Conservation (phyloP, 345 rosid genomes). For the Eucalyptus brandiana region DNA sequence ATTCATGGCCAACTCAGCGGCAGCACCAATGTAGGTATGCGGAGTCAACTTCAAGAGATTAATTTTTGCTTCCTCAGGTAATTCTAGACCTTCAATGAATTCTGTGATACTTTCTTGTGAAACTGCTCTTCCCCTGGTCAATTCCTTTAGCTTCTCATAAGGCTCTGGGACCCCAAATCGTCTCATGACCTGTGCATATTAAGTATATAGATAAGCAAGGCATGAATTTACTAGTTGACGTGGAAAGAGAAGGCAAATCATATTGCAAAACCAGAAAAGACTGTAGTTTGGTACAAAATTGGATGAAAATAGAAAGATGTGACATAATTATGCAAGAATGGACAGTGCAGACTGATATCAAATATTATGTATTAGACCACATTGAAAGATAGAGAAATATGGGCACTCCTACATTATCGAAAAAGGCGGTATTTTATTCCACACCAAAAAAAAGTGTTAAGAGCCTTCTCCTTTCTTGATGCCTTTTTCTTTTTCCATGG, state of each 20-base stretch:
- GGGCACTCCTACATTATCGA: not conserved
- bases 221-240: not conserved
- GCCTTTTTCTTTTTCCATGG: not conserved
- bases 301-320: not conserved
- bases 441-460: not conserved
- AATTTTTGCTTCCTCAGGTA: slow-evolving; percentile 60
- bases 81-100: slow-evolving; percentile 54
- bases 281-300: not conserved
- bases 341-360: not conserved
- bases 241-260: not conserved
- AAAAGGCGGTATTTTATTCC: not conserved
- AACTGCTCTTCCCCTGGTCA: slow-evolving; percentile 86
- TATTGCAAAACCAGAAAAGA: not conserved
- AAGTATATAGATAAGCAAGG: not conserved
- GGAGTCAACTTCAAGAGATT: slow-evolving; percentile 63
- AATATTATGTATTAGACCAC: not conserved
- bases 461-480: not conserved
- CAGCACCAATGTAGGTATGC: slow-evolving; percentile 71
- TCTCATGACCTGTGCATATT: slow-evolving; percentile 60
- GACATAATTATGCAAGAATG: not conserved
- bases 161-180: slow-evolving; percentile 92
- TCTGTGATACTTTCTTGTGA: slow-evolving; percentile 58
- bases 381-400: not conserved
- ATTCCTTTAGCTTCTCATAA: slow-evolving; percentile 84
- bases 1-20: slow-evolving; percentile 47